Evolutionary conservation across 179 eudicot species (phyloP).

Genomic region (Patellifolia procumbens): DNA sequence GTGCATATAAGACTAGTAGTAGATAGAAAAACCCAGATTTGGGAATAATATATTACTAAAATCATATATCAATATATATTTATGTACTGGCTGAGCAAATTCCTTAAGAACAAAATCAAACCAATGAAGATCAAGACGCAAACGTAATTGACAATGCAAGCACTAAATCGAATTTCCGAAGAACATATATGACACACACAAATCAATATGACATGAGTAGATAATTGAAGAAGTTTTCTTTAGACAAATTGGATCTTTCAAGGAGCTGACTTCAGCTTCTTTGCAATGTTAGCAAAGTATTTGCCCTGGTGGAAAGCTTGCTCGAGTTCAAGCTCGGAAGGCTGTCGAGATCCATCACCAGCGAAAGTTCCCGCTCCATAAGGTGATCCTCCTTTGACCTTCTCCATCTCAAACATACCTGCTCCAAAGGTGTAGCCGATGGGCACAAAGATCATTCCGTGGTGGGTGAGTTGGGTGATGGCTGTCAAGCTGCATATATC

Average conservation of each 20-base stretch:
- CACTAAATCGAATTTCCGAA: not conserved
- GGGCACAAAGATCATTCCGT: constrained; percentile 79
- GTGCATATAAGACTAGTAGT: no score
- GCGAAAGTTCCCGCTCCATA: constrained; percentile 79
- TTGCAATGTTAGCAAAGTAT: constrained; percentile 58
- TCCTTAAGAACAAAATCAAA: constrained; percentile 8
- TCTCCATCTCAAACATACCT: constrained; percentile 75
- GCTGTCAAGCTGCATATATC: constrained; percentile 67
- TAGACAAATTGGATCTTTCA: constrained; percentile 16
- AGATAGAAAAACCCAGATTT: no score
- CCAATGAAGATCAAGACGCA: not conserved
- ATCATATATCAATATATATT: not conserved
- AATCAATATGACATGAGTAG: constrained; percentile 3
- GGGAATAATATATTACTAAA: not conserved
- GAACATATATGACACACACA: not conserved
- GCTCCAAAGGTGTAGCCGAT: constrained; percentile 76
- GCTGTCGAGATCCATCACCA: constrained; percentile 75
- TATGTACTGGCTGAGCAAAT: not conserved
- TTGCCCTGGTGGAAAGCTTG: constrained; percentile 82
- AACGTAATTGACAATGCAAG: not conserved
- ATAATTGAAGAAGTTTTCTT: not conserved
- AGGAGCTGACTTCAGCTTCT: constrained; percentile 61
- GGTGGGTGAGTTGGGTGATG: constrained; percentile 68
- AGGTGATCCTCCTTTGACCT: constrained; percentile 67
- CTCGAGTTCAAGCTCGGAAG: constrained; percentile 55